Evolutionary conservation across 352 stramenopile genomes (phyloP), one percentile per base, ranked within the genome.

Genomic region (Globisporangium paroecandrum): DNA sequence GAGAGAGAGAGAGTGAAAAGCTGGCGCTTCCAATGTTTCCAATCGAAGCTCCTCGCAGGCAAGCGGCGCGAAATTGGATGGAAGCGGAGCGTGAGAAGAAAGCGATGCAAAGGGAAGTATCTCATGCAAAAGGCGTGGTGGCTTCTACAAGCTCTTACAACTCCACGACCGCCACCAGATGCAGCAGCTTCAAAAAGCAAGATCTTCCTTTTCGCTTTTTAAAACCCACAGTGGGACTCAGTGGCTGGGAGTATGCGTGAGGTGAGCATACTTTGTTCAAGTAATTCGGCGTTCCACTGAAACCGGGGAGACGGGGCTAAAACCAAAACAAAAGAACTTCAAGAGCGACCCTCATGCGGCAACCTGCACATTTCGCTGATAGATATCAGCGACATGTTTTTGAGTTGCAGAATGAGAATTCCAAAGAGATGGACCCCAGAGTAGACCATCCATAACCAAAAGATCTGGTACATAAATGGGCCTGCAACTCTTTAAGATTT

Each of bases 191-290:
- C 27, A 32, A 24, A 38, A 41, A 10, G 25, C 41, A 51, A 38
- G 55, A 60, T 60, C 55, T 59, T 38, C 22, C 18, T 27, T 60
- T 60, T 60, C 43, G 43, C 43, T 51, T 51, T 51, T 51, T 10
- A 51, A 51, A 51, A n/a, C 36, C 10, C 41, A 51, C 43, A 51
- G 43, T 51, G 43, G 43, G 43, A 51, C 13, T 46, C 3, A 3
- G 10, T 46, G 38, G 38, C 38, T 46, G 38, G 38, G 38, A 38
- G 13, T 41, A 59, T 32, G 24, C 10, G 55, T 2, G 18, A 12
- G n/a, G 8, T 0, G 7, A 24, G 29, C 20, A 60, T 43, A 60
- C 55, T 46, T 60, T 60, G 29, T 43, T 20, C 55, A 60, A 60
- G 27, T 60, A 29, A 59, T 18, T 47, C 15, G 22, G 12, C 54